Conservation (phyloP, 768 basidiomycete species). For the Rhodotorula taiwanensis region DNA sequence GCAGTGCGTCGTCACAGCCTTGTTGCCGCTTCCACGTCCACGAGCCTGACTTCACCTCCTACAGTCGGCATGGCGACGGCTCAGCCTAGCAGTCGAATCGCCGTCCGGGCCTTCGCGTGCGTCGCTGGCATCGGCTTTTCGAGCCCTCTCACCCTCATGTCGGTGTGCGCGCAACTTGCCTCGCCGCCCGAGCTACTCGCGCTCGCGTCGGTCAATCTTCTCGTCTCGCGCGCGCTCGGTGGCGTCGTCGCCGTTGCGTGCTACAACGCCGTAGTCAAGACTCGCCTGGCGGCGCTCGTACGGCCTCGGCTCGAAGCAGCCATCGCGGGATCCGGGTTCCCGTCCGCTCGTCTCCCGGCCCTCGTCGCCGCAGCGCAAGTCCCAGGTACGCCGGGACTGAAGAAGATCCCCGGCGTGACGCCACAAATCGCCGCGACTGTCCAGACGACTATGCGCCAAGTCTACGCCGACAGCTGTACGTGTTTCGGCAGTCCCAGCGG, state of each 20-base stretch:
- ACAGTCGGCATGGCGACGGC: not conserved
- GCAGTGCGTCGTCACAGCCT: not conserved
- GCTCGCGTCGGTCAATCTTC: not conserved
- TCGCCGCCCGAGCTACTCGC: not conserved
- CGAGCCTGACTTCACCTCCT: not conserved
- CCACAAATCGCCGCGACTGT: not conserved
- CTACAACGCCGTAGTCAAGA: not conserved
- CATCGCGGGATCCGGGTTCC: not conserved
- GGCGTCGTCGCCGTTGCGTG: not conserved
- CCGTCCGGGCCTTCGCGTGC: not conserved
- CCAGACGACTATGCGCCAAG: not conserved
- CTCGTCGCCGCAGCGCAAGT: not conserved
- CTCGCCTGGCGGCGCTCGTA: not conserved
- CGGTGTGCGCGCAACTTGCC: not conserved
- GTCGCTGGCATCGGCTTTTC: not conserved
- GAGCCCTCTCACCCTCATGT: not conserved
- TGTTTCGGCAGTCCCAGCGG: not conserved
- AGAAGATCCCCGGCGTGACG: not conserved
- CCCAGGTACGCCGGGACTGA: not conserved
- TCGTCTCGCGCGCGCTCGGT: conserved; percentile 2
- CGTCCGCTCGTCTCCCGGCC: not conserved
- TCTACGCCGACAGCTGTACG: not conserved
- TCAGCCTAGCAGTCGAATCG: not conserved
- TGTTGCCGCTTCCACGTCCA: not conserved
- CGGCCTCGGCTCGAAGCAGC: not conserved